phyloP scores from a whole-genome alignment of 2,329 filamentous ascomycete genomes.

The Penicillium sp. region DNA sequence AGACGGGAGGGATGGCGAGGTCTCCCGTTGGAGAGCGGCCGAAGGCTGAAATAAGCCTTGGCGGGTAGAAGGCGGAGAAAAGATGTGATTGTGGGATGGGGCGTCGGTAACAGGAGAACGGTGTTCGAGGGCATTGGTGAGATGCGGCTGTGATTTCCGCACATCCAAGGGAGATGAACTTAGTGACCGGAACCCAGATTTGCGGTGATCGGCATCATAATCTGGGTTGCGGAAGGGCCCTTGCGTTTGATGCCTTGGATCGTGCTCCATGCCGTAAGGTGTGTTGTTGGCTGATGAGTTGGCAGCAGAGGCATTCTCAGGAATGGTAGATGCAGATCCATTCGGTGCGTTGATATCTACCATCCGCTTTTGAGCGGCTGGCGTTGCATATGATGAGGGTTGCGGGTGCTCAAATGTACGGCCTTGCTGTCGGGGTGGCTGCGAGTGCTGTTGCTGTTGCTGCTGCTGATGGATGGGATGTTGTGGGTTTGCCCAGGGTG shows the following conservation, averaged over 20 bases:
- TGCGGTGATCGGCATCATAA: constrained; percentile 33
- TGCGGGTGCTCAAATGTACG: constrained; percentile 37
- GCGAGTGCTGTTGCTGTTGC: constrained; percentile 49
- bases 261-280: constrained; percentile 43
- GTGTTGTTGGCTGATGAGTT: constrained; percentile 48
- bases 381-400: constrained; percentile 41
- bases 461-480: constrained; percentile 65
- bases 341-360: constrained; percentile 45
- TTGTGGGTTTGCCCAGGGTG: constrained; percentile 89
- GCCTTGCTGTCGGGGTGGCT: constrained; percentile 36
- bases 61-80: constrained; percentile 37
- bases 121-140: constrained; percentile 26
- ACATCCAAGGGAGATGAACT: constrained; percentile 43
- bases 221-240: constrained; percentile 34
- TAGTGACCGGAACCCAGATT: constrained; percentile 39
- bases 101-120: constrained; percentile 26
- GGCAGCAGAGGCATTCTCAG: constrained; percentile 44
- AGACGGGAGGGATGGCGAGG: constrained; percentile 33
- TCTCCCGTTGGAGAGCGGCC: constrained; percentile 29
- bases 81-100: constrained; percentile 30
- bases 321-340: constrained; percentile 50
- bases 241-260: constrained; percentile 25
- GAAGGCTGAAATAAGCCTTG: constrained; percentile 37
- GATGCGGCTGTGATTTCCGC: constrained; percentile 38
- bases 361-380: constrained; percentile 46